phyloP scores from a whole-genome alignment of 306 rosid genomes.

The Inga leiocalycina region DNA sequence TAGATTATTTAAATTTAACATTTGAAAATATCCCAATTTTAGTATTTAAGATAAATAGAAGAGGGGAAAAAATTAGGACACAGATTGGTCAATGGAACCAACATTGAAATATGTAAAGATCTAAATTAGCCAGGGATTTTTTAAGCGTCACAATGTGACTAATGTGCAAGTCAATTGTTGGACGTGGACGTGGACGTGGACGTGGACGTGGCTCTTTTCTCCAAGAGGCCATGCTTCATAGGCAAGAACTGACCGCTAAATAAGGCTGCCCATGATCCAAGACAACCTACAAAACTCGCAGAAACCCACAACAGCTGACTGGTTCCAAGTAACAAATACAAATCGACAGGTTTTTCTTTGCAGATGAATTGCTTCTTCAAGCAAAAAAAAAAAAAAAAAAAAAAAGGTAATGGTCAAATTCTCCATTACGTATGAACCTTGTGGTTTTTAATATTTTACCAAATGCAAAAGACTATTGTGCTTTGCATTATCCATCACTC shows the following conservation, averaged over 20 bases:
- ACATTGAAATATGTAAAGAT: background rate
- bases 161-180: background rate
- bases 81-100: background rate
- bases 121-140: background rate
- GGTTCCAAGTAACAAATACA: background rate
- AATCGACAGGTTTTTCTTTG: background rate
- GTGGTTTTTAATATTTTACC: background rate
- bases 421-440: background rate
- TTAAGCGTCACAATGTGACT: background rate
- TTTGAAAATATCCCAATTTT: background rate
- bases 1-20: background rate
- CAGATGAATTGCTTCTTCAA: background rate
- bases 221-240: background rate
- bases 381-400: background rate
- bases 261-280: background rate
- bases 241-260: background rate
- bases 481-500: background rate
- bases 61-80: background rate
- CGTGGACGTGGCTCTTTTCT: background rate
- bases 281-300: background rate
- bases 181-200: background rate
- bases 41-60: background rate
- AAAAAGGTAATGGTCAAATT: background rate
- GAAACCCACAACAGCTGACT: background rate
- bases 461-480: background rate